Evolutionary conservation across 805 yeast genomes (phyloP).

Genomic region (Candida suzukii): DNA sequence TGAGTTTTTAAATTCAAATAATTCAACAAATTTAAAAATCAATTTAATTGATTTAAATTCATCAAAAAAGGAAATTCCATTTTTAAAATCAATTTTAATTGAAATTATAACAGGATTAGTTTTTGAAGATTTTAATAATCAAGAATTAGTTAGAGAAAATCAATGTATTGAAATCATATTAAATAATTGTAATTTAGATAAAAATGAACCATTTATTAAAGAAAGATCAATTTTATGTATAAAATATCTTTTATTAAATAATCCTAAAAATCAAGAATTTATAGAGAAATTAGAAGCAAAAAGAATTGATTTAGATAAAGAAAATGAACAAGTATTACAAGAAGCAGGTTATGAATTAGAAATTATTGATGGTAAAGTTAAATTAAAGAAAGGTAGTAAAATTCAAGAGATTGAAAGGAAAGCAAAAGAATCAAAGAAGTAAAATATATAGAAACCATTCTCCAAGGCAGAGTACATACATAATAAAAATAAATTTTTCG

Average conservation of each 20-base stretch:
- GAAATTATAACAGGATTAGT: conserved; percentile 58
- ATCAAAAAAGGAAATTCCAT: conserved; percentile 43
- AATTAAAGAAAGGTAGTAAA: conserved; percentile 29
- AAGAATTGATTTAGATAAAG: conserved; percentile 50
- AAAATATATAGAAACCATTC: too few relatives aligned
- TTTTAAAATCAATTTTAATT: conserved; percentile 57
- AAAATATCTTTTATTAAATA: conserved; percentile 57
- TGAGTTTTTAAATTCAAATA: too few relatives aligned
- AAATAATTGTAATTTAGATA: conserved; percentile 80
- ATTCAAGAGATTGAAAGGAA: not conserved
- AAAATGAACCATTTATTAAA: conserved; percentile 80
- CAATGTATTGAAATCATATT: conserved; percentile 69
- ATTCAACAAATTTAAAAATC: not conserved
- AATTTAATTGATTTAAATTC: not conserved
- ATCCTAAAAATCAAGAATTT: conserved; percentile 65
- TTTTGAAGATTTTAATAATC: conserved; percentile 45
- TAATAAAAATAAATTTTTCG: too few relatives aligned
- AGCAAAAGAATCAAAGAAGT: not conserved
- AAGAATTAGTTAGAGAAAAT: conserved; percentile 56
- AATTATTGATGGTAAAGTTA: conserved; percentile 63
- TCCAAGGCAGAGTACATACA: too few relatives aligned
- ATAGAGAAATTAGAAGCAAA: conserved; percentile 75
- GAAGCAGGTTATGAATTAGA: conserved; percentile 76
- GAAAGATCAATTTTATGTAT: conserved; percentile 81
- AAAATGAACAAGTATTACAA: conserved; percentile 34